Evolutionary conservation across 2,329 filamentous ascomycete genomes (phyloP).

Genomic region (Botrytis sinoallii): DNA sequence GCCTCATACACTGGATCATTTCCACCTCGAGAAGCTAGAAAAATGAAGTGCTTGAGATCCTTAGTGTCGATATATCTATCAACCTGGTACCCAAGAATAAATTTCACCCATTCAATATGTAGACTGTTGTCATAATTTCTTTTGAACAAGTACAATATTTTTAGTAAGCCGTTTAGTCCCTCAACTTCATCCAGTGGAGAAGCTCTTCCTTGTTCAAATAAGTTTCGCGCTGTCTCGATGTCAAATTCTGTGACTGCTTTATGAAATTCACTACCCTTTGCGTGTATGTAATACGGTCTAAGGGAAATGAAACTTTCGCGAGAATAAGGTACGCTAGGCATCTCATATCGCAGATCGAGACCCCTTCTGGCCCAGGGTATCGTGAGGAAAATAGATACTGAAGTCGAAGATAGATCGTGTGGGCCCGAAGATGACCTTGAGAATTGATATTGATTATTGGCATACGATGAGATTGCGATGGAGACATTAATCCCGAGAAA

Average conservation of each 20-base stretch:
- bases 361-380: neutral
- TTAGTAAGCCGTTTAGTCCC: rapidly evolving
- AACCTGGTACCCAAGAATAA: neutral
- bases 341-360: neutral
- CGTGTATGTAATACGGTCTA: neutral
- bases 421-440: neutral
- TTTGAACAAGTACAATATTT: no score
- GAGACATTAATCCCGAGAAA: neutral
- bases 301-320: neutral
- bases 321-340: neutral
- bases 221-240: rapidly evolving
- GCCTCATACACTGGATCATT: no score
- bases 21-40: rapidly evolving
- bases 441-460: neutral
- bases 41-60: rapidly evolving
- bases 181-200: neutral
- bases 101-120: neutral
- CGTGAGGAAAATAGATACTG: neutral
- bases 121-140: no score
- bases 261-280: neutral
- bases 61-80: rapidly evolving
- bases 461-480: neutral
- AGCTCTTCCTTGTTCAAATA: neutral
- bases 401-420: neutral
- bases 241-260: neutral